Conservation (phyloP, 225 moss, liverwort and hornwort genomes). For the Anthoceros angustus region DNA sequence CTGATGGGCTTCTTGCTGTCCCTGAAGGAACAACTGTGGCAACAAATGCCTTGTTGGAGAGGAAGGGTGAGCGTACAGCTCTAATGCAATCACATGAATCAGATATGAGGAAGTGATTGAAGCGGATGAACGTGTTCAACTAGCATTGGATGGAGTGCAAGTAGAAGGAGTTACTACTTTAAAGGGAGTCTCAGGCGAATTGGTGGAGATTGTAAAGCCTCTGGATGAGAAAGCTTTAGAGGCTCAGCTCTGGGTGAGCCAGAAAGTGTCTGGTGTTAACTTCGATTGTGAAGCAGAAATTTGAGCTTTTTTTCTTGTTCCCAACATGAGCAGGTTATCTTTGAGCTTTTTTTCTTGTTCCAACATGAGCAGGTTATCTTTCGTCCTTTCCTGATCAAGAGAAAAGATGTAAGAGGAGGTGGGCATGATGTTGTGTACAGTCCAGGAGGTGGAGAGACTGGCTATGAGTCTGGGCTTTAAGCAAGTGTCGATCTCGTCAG, state of each 20-base stretch:
- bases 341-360: constrained; percentile 67
- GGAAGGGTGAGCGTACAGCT: constrained; percentile 86
- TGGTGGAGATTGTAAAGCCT: constrained; percentile 57
- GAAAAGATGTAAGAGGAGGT: not conserved
- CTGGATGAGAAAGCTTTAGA: constrained; percentile 41
- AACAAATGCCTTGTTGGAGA: constrained; percentile 85
- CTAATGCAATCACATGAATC: constrained; percentile 12
- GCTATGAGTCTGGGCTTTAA: constrained; percentile 65
- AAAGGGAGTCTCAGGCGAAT: constrained; percentile 73
- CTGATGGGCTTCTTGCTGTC: not conserved
- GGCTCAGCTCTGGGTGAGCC: constrained; percentile 29
- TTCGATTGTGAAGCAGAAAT: constrained; percentile 43
- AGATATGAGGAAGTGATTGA: constrained; percentile 78
- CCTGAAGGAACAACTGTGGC: constrained; percentile 66
- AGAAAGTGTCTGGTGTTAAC: constrained; percentile 13
- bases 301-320: constrained; percentile 83
- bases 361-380: constrained; percentile 61
- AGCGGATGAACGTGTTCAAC: constrained; percentile 77
- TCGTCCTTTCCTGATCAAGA: not conserved
- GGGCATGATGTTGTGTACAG: not conserved
- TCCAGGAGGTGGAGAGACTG: constrained; percentile 45
- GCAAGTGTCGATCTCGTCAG: constrained; percentile 90
- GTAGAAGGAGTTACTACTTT: constrained; percentile 20
- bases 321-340: constrained; percentile 69
- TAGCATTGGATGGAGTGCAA: constrained; percentile 28